Conservation (phyloP, 495 filamentous ascomycete species). For the Podospora anserina region DNA sequence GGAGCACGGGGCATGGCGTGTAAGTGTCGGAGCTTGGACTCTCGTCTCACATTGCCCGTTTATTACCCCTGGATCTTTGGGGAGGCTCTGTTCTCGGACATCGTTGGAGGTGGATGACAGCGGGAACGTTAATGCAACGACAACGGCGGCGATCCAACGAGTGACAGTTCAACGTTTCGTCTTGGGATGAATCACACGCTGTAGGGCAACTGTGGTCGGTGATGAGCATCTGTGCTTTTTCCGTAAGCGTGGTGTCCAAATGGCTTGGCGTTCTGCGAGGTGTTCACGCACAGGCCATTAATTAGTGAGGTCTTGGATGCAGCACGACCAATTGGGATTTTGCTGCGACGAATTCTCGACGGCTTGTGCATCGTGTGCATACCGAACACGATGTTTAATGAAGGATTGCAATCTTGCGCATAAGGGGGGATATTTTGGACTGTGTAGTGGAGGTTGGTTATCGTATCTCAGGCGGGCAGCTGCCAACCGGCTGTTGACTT, state of each 20-base stretch:
- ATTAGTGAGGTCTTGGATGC: not conserved
- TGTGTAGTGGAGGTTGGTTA: no score
- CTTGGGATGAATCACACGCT: conserved; percentile 4
- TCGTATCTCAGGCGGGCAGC: no score
- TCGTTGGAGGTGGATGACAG: not conserved
- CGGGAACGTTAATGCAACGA: conserved; percentile 11
- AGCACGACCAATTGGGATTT: not conserved
- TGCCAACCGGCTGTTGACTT: no score
- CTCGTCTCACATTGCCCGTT: conserved; percentile 15
- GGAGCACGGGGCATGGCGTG: not conserved
- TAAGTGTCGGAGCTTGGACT: conserved; percentile 15
- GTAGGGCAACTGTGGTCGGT: not conserved
- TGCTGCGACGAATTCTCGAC: not conserved
- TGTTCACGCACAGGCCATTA: not conserved
- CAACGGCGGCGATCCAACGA: not conserved
- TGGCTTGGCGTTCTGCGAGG: not conserved
- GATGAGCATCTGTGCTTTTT: not conserved
- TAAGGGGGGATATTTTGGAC: no score
- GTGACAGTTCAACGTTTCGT: not conserved
- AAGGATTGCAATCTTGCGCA: no score
- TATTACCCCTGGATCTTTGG: not conserved
- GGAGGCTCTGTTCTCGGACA: conserved; percentile 5
- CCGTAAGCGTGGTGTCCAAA: not conserved
- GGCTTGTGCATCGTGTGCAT: not conserved
- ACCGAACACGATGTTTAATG: no score